Percentiles rank a stretch among this genome's conserved stretches.
Conservation (phyloP, 805 yeast species). For the Ogataea angusta region DNA sequence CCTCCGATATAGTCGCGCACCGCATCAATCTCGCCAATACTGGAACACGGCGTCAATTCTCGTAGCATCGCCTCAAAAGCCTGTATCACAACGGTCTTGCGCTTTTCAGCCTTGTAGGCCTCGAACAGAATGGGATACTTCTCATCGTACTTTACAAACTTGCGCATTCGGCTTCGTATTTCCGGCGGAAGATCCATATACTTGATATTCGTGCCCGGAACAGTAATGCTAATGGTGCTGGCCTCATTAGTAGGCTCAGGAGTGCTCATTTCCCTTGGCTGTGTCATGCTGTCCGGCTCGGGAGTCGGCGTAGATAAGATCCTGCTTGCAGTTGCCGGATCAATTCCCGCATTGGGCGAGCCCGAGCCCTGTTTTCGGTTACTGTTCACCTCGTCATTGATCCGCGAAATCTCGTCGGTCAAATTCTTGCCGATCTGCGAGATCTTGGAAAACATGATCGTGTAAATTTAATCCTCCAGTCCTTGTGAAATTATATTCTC, state of each 20-base stretch:
- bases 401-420: slow-evolving; percentile 51
- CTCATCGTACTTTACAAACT: slow-evolving; percentile 82
- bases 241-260: slow-evolving; percentile 3
- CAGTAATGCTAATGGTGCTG: slow-evolving; percentile 3
- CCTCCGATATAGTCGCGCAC: slow-evolving; percentile 69
- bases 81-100: slow-evolving; percentile 54
- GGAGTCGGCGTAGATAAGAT: slow-evolving; percentile 46
- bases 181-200: slow-evolving; percentile 49
- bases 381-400: slow-evolving; percentile 31
- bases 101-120: slow-evolving; percentile 81
- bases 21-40: slow-evolving; percentile 67
- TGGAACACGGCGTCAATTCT: slow-evolving; percentile 78
- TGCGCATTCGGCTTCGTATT: slow-evolving; percentile 60
- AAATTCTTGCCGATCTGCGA: slow-evolving; percentile 63
- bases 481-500: background rate
- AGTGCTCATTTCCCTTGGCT: slow-evolving; percentile 39
- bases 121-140: slow-evolving; percentile 82
- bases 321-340: slow-evolving; percentile 28
- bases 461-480: background rate
- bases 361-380: slow-evolving; percentile 19
- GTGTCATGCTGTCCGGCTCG: slow-evolving; percentile 40
- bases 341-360: slow-evolving; percentile 16
- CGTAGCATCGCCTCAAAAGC: slow-evolving; percentile 65
- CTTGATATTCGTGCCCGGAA: slow-evolving; percentile 33
- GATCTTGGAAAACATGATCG: slow-evolving; percentile 51